Conservation (phyloP, 257 asterid species). For the Ocimum tenuiflorum region DNA sequence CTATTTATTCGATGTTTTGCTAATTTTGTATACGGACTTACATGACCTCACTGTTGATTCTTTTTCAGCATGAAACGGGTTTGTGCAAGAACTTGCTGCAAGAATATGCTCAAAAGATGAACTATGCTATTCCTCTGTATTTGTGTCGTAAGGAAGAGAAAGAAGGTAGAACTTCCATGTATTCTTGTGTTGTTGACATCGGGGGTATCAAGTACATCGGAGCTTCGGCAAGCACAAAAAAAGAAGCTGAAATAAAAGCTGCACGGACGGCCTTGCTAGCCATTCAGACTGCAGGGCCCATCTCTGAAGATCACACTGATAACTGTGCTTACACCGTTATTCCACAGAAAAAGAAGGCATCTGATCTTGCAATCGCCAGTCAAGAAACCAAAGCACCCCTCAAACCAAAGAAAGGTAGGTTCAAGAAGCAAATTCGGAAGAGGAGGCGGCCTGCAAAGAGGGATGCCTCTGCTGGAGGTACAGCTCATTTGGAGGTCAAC, state of each 20-base stretch:
- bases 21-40: background rate
- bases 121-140: conserved; percentile 68
- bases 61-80: conserved; percentile 88
- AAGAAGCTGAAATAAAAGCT: conserved; percentile 91
- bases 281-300: conserved; percentile 49
- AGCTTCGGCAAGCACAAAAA: conserved; percentile 70
- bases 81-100: conserved; percentile 87
- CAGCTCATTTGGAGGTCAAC: conserved; percentile 18
- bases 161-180: conserved; percentile 31
- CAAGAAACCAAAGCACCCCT: conserved; percentile 51
- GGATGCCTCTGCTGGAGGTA: conserved; percentile 14
- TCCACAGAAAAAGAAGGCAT: conserved; percentile 53
- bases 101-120: conserved; percentile 96
- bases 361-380: conserved; percentile 42
- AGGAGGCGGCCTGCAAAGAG: conserved; percentile 25
- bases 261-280: conserved; percentile 93
- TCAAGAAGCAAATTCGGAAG: conserved; percentile 43
- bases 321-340: conserved; percentile 58
- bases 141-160: conserved; percentile 45
- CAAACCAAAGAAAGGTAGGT: conserved; percentile 54
- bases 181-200: conserved; percentile 59
- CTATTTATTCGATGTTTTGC: background rate
- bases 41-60: background rate
- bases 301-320: conserved; percentile 22
- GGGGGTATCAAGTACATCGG: conserved; percentile 80